Conservation (phyloP, 345 rosid genomes). For the Rhodomyrtus tomentosa region DNA sequence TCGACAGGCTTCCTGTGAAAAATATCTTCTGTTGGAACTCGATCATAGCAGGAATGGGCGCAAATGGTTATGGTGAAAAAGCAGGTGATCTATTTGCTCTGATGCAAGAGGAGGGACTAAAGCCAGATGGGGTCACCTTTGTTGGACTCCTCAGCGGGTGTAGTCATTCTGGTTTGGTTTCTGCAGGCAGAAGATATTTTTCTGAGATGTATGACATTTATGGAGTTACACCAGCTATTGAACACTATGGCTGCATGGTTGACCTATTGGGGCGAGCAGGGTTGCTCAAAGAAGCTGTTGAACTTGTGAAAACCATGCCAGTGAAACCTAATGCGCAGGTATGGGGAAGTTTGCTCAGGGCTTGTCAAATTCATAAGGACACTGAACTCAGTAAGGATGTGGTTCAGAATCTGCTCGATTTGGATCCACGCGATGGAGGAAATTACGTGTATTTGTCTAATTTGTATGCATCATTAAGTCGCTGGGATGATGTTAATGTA, state of each 20-base stretch:
- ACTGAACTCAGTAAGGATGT: background rate
- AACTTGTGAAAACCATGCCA: background rate
- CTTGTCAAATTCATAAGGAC: conserved; percentile 4
- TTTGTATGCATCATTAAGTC: background rate
- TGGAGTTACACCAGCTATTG: background rate
- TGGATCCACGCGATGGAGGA: background rate
- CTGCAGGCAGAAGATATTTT: background rate
- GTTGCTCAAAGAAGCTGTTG: background rate
- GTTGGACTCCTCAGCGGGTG: conserved; percentile 1
- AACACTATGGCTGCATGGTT: conserved; percentile 3
- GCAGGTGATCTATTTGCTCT: background rate
- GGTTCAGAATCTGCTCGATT: background rate
- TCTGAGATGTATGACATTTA: background rate
- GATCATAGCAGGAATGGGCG: conserved; percentile 1
- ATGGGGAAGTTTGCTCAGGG: conserved; percentile 1
- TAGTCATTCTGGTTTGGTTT: background rate
- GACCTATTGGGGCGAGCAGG: conserved; percentile 2
- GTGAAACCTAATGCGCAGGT: background rate
- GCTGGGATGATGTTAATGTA: background rate
- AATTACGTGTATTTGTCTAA: conserved; percentile 1
- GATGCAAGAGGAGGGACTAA: background rate
- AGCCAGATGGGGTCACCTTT: conserved; percentile 1
- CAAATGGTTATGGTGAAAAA: conserved; percentile 2
- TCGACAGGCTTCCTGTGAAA: background rate
- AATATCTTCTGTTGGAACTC: conserved; percentile 5